phyloP scores from a whole-genome alignment of 441 rosid genomes.

The Gossypium lobatum region DNA sequence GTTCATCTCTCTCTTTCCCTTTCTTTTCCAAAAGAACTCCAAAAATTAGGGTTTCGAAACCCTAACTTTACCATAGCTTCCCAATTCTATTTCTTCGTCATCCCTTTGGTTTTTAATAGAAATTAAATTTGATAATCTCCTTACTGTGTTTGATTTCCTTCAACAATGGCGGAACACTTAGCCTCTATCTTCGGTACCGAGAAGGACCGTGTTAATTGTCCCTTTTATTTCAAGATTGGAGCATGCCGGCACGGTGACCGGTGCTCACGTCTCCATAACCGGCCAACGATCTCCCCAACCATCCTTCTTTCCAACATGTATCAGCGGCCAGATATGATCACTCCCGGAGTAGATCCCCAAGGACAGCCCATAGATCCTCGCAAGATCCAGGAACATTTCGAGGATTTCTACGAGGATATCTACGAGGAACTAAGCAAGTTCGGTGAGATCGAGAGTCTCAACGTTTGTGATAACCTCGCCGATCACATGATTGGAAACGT shows the following conservation, averaged over 20 bases:
- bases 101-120: not conserved
- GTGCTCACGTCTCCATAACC: conserved; percentile 45
- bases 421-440: conserved; percentile 40
- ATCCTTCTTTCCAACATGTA: conserved; percentile 42
- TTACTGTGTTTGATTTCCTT: not conserved
- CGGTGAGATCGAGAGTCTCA: conserved; percentile 41
- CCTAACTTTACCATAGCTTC: not conserved
- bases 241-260: conserved; percentile 48
- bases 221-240: conserved; percentile 47
- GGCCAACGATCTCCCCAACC: conserved; percentile 44
- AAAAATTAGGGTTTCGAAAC: conserved; percentile 1
- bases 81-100: not conserved
- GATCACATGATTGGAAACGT: conserved; percentile 48
- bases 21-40: not conserved
- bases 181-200: conserved; percentile 44
- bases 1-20: not conserved
- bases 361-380: conserved; percentile 43
- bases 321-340: conserved; percentile 46
- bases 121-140: not conserved
- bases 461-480: conserved; percentile 41
- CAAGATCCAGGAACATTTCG: conserved; percentile 43
- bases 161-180: conserved; percentile 40
- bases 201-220: conserved; percentile 48
- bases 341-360: conserved; percentile 39
- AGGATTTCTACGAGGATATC: conserved; percentile 42